Evolutionary conservation across 805 yeast genomes (phyloP), one percentile per base, ranked within the genome.

Genomic region (Tetrapisispora iriomotensis): DNA sequence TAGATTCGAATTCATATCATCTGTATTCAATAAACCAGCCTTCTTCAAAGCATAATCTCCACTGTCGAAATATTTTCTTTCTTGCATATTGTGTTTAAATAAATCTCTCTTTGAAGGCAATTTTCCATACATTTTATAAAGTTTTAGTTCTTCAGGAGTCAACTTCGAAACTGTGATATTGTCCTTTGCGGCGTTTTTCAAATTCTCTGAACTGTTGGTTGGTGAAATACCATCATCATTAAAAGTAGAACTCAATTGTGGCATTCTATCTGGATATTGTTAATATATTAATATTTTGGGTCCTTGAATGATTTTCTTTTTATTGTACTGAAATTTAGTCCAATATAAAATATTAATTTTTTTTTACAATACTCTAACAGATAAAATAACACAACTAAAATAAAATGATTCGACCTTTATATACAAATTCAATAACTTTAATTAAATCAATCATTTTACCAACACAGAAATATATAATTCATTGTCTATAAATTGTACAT

Each of bases 31-130:
- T 10, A 67, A 66, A 7, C 85, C 85, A 2, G 78, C 83, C 58
- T 70, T 79, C 49, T 77, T 82, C 72, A 87, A 73, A 9, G 95
- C 95, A 60, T 87, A 87, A 62, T 87, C 96, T 8, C 96, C 96
- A 45, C 94, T 82, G 56, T 87, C 96, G 54, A 87, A 88, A 61
- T 82, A 87, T 65, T 86, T 88, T 51, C 95, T 75, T 47, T 87
- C 96, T 61, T 82, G 83, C 51, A 84, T 65, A 56, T 82, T 84
- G 45, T 80, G 75, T 37, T 81, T 71, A 37, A 87, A 67, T 17
- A 87, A 67, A 46, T 86, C 94, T 41, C 80, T 79, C 41, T 76
- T 79, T 21, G 87, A 74, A 19, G 96, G 96, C 36, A 87, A 65
- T 56, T 79, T 82, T 23, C 96, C 96, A 60, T 88, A 87, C 66